Evolutionary conservation across 2,329 filamentous ascomycete genomes (phyloP).

Genomic region (Sporothrix mexicana): DNA sequence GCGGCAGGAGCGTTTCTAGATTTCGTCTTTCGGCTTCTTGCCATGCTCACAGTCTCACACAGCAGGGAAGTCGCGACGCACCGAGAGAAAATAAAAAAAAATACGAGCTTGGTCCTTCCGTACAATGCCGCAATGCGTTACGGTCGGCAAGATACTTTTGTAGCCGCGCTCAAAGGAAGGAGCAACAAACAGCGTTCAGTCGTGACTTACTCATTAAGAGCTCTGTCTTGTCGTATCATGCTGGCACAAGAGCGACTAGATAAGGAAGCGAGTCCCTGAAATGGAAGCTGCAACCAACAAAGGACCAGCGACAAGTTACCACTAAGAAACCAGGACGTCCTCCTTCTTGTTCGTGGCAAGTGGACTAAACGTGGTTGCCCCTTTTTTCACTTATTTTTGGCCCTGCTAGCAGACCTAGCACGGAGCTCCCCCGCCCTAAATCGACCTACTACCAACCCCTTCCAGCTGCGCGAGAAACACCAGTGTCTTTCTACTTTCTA

Average conservation of each 20-base stretch:
- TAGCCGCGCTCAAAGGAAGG: not conserved
- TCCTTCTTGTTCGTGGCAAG: not conserved
- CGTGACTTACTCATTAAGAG: not conserved
- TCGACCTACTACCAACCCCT: not conserved
- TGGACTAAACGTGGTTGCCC: not conserved
- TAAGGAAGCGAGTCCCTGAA: conserved; percentile 9
- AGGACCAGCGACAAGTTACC: not conserved
- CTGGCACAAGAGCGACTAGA: not conserved
- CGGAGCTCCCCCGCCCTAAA: conserved; percentile 30
- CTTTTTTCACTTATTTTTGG: conserved; percentile 15
- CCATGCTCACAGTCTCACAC: not conserved
- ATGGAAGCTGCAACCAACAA: conserved; percentile 3
- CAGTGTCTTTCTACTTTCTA: too few relatives aligned
- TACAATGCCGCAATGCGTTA: not conserved
- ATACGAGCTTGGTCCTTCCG: conserved; percentile 10
- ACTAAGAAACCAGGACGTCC: not conserved
- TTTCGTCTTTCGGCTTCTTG: not conserved
- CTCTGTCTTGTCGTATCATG: not conserved
- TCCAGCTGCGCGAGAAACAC: too few relatives aligned
- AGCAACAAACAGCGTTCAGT: too few relatives aligned
- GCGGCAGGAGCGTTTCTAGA: not conserved
- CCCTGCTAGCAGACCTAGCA: conserved; percentile 28
- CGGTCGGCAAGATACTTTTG: conserved; percentile 11
- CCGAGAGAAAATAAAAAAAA: not conserved
- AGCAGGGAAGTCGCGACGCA: not conserved